Base-by-base conservation (phyloP, 495 filamentous ascomycete species). In the Neurospora sp. region DNA sequence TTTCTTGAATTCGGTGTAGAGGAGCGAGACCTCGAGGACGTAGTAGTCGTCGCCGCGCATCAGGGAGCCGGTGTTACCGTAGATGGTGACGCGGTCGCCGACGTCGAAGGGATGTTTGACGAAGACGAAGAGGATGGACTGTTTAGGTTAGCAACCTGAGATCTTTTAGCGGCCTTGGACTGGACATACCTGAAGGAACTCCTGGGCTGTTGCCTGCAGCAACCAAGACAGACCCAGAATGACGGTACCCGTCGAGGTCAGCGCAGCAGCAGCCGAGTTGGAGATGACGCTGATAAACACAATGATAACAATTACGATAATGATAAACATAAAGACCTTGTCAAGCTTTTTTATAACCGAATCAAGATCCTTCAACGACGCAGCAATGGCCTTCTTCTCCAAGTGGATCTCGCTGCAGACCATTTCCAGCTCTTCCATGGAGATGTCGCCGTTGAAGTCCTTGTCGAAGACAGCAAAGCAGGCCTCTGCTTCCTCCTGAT, bases 101-200 rank as follows among this genome's bases (percentile, higher is more conserved):
- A 98, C 96, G 80, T 98, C 96, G 76, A 98, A 98, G 5, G 95
- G 95, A 80, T 98, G 95, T 84, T 98, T 98, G 78, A 98, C 92
- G 76, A 98, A 97, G 73, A 98, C 94, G 77, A 98, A 98, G 74
- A 97, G 91, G 75, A 95, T 86, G 3, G 93, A 96, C 77, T 96
- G 9, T 8, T 20, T 38, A 39, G 6, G 31, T 75, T 69, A 71
- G 71, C 45, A 10, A 59, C 59, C 41, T 10, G n/a, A 42, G 41
- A 2, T n/a, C 7, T 18, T 37, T 1, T 18, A 8, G 16, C 10
- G n/a, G n/a, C 3, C 35, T 44, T 3, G 14, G 39, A 9, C 3
- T 27, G 20, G 20, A 72, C 72, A 37, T 47, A 78, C 78, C 72
- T 80, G 84, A 2, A 98, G 86, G 74, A 98, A 97, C 76, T 98